Evolutionary conservation across 352 stramenopile species (phyloP), one percentile per base, ranked within the genome.

Genomic region (Pythium periplocum): DNA sequence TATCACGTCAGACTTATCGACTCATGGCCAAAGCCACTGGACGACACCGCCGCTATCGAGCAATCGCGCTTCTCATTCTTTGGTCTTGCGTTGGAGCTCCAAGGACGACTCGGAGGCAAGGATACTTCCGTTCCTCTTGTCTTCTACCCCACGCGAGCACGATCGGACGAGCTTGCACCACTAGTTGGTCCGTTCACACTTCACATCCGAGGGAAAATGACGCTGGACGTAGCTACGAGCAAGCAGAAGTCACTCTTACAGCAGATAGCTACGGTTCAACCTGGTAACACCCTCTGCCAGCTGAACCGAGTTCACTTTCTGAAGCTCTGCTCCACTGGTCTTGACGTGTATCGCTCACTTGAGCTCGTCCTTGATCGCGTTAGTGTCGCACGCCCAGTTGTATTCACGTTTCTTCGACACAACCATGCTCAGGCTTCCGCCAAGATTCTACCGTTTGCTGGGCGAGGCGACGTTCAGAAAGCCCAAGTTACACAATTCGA

Each of bases 381-480:
- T 1, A 77, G 69, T 8, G 49, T 86, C 26, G 77, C 71, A 0
- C 63, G 50, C 17, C 74, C 77, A 0, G 73, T 69, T 41, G 75
- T 82, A 48, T 45, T 87, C 8, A 79, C 70, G 6, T 62, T 85
- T n/a, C 55, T 68, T 45, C 71, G 78, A n/a, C 75, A 83, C 45
- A 83, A 86, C 33, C 66, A 83, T 35, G 48, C 63, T 5, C 64
- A 83, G 33, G 71, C 66, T 4, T 48, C 61, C 4, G 64, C 64
- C 40, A 85, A 80, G 47, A 86, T 88, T 41, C 57, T 82, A 6
- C 73, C 78, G 8, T 88, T 88, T 57, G 78, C 78, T 1, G 55
- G 48, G 37, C 73, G 75, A 42, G 56, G 65, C 6, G 78, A 86
- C 49, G 75, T 86, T 1, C 78, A 86, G 45, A 47, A 63, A 8